These are phyloP conservation scores for Hydnomerulius pinastri DNA, from an alignment of 768 basidiomycete genomes.

Conservation along the genomic window DNA sequence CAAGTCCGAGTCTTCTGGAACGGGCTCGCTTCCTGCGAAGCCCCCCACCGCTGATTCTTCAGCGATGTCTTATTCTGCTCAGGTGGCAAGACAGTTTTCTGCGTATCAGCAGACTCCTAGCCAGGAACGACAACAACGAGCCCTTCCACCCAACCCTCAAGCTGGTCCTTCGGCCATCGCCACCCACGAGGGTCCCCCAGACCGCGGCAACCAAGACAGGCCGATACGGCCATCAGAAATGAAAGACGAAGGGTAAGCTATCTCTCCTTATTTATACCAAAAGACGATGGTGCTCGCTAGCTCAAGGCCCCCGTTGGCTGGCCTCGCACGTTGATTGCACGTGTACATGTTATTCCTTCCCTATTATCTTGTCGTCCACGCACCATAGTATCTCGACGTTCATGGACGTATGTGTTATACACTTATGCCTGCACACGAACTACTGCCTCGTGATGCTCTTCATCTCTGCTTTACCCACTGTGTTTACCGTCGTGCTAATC, in stretches of 20 bases:
- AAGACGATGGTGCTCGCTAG: conserved; percentile 15
- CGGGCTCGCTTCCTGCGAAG: conserved; percentile 29
- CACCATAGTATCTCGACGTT: conserved; percentile 24
- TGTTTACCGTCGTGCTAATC: conserved; percentile 32
- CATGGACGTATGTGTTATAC: conserved; percentile 24
- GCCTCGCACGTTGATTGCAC: conserved; percentile 7
- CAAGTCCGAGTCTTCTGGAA: conserved; percentile 24
- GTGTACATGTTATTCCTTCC: conserved; percentile 16
- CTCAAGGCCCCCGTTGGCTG: conserved; percentile 7
- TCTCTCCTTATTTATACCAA: conserved; percentile 14
- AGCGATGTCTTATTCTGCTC: conserved; percentile 59
- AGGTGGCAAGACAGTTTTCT: conserved; percentile 67
- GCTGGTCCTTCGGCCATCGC: conserved; percentile 32
- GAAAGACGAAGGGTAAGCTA: conserved; percentile 82
- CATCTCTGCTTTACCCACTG: conserved; percentile 17
- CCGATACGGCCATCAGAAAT: conserved; percentile 70
- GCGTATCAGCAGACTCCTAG: conserved; percentile 65
- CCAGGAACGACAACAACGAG: conserved; percentile 58
- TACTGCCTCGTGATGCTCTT: conserved; percentile 18
- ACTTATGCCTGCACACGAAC: conserved; percentile 15
- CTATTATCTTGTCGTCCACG: conserved; percentile 13
- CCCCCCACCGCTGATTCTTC: conserved; percentile 24
- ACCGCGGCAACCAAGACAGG: conserved; percentile 43
- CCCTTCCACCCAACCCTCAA: conserved; percentile 25
- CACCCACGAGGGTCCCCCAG: conserved; percentile 37